Base-by-base conservation (phyloP, 2,329 filamentous ascomycete species). In the Trichophyton simii region DNA sequence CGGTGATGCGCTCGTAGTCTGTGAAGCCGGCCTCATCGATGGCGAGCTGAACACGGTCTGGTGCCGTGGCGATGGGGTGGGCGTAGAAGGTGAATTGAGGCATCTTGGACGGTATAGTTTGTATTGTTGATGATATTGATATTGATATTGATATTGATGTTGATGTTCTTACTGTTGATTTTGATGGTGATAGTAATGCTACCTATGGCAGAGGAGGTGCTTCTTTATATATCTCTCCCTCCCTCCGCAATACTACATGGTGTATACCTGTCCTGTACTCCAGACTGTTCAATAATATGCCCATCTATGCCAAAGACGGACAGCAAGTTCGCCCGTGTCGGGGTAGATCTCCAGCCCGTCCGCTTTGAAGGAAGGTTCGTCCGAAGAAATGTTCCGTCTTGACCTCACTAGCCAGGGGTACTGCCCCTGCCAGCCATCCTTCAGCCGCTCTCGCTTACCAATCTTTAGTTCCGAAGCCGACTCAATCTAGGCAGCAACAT, bases 11-110 rank as follows among this genome's bases (percentile, higher is more conserved):
- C 42, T 77, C 71, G 60, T 75, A 78, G 64, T 78, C 73, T 9
- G 72, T 75, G 64, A 77, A 75, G 66, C 75, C 73, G 59, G 72
- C 75, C 67, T 77, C 76, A 52, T 73, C 75, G 42, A 78, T 73
- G 58, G 75, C 75, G 61, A 77, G 66, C 59, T 72, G 74, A 60
- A 78, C 74, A 63, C 75, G 74, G 62, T 77, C 74, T 11, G 75
- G 76, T 66, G 76, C 77, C 52, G 72, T 73, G 63, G 76, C 76
- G 57, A 73, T 72, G 60, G 70, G 73, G 63, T 70, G 66, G 62
- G 73, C 73, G 64, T 76, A 77, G 0, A 78, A 70, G 65, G 72
- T 77, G 63, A 77, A 77, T 44, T 55, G 55, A n/a, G 46, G 46
- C 46, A 52, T 52, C 2, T 9, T 31, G 4, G 25, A 11, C 3